These are phyloP conservation scores for Cryptococcus maquisensis DNA, from an alignment of 1,284 basidiomycete species.

Conservation along the genomic window DNA sequence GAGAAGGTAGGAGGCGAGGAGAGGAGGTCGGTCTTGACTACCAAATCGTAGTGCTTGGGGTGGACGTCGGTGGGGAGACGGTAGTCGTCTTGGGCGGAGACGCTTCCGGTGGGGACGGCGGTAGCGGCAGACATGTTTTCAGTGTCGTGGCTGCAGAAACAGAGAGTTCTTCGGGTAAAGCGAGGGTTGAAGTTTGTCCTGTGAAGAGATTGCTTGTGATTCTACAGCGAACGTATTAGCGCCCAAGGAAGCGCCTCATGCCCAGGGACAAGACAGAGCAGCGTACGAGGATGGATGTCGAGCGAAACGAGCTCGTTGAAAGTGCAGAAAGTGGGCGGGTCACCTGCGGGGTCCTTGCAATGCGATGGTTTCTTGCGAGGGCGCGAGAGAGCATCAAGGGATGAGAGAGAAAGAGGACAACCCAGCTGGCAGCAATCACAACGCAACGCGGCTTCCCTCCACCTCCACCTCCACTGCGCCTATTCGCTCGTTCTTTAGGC, in stretches of 20 bases:
- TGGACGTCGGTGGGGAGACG: slow-evolving; percentile 68
- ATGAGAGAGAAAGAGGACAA: neutral
- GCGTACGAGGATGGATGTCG: neutral
- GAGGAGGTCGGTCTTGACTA: slow-evolving; percentile 76
- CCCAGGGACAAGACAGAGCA: neutral
- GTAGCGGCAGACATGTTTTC: slow-evolving; percentile 8
- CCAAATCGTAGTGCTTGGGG: slow-evolving; percentile 68
- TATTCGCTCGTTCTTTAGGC: neutral
- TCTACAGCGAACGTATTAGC: neutral
- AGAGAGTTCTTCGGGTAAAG: slow-evolving; percentile 6
- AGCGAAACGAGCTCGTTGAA: neutral
- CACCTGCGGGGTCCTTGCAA: neutral
- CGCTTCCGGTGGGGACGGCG: slow-evolving; percentile 24
- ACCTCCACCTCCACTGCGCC: neutral
- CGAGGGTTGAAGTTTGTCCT: neutral
- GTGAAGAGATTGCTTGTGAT: neutral
- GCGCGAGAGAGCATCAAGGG: slow-evolving; percentile 11
- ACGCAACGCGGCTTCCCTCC: neutral
- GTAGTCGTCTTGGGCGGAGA: slow-evolving; percentile 50
- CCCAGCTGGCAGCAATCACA: neutral
- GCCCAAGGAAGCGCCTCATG: neutral
- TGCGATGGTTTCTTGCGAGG: neutral
- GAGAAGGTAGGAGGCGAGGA: slow-evolving; percentile 60
- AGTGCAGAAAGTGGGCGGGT: neutral
- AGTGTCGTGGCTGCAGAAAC: slow-evolving; percentile 20